Evolutionary conservation across 495 filamentous ascomycete species (phyloP).

Genomic region (Talaromyces thailandensis): DNA sequence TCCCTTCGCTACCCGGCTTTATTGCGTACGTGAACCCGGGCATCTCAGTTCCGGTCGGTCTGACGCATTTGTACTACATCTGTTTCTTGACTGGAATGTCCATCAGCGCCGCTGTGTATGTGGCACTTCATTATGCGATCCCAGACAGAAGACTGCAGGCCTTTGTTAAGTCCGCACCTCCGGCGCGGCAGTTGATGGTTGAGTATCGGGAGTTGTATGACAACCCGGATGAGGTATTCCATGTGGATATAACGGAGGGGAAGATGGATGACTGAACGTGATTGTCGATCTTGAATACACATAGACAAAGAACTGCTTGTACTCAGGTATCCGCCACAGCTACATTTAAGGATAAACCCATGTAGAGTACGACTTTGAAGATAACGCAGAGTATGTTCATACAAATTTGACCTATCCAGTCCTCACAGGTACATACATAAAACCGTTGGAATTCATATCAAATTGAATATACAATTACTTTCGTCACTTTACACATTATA

Average conservation of each 20-base stretch:
- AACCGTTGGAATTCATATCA: too few species aligned
- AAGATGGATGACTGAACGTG: not conserved
- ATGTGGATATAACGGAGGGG: not conserved
- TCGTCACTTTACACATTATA: too few species aligned
- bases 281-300: not conserved
- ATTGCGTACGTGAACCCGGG: conserved; percentile 13
- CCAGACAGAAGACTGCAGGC: conserved; percentile 7
- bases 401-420: too few species aligned
- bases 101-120: conserved; percentile 14
- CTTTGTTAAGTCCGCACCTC: conserved; percentile 14
- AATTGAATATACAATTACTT: too few species aligned
- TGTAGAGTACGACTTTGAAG: too few species aligned
- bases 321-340: too few species aligned
- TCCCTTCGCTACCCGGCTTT: conserved; percentile 19
- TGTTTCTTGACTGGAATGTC: conserved; percentile 15
- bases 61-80: conserved; percentile 18
- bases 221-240: conserved; percentile 3
- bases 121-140: conserved; percentile 13
- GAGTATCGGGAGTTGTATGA: conserved; percentile 15
- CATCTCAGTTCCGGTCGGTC: conserved; percentile 13
- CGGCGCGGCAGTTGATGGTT: conserved; percentile 11
- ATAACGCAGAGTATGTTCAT: too few species aligned
- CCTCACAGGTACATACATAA: too few species aligned
- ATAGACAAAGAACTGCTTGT: too few species aligned
- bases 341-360: too few species aligned